Percentiles rank a stretch among this genome's conserved stretches.
phyloP scores from a whole-genome alignment of 73 alveolate genomes.

The Uronychia binucleata region DNA sequence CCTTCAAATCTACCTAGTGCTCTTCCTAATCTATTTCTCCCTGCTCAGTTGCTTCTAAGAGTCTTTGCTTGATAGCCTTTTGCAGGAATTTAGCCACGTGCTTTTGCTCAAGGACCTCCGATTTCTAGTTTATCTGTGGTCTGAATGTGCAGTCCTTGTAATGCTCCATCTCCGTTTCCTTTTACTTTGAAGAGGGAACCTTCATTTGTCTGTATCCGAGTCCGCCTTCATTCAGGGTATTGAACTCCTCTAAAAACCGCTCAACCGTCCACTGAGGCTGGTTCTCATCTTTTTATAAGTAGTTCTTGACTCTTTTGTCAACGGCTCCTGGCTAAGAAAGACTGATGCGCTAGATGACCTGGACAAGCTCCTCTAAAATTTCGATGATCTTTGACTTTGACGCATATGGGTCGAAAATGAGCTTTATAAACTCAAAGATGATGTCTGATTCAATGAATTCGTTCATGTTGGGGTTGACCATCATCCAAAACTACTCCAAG shows the following conservation, averaged over 20 bases:
- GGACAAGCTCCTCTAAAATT: conserved; percentile 14
- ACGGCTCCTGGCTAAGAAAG: neutral
- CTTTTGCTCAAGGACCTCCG: neutral
- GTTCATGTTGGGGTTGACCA: conserved; percentile 1
- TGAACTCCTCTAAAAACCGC: neutral
- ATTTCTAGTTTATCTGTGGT: conserved; percentile 10
- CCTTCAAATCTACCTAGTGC: neutral
- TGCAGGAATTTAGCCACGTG: neutral
- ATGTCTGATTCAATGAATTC: conserved; percentile 26
- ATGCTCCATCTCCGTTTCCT: conserved; percentile 10
- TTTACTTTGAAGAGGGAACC: conserved; percentile 15
- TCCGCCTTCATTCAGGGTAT: conserved; percentile 17
- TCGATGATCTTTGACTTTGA: neutral
- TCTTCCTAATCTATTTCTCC: neutral
- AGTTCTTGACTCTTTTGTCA: neutral
- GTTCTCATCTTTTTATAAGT: neutral
- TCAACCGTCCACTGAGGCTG: neutral
- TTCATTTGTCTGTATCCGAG: conserved; percentile 19
- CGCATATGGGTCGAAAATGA: conserved; percentile 36
- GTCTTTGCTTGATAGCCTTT: neutral
- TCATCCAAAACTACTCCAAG: conserved; percentile 15
- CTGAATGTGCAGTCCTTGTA: conserved; percentile 37
- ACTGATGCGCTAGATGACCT: conserved; percentile 2
- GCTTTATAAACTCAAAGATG: conserved; percentile 21
- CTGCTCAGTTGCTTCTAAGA: neutral